A percentile compares a stretch with the other conserved stretches of the same genome.
Evolutionary conservation across 2,329 filamentous ascomycete species (phyloP).

Genomic region (Colletotrichum musicola): DNA sequence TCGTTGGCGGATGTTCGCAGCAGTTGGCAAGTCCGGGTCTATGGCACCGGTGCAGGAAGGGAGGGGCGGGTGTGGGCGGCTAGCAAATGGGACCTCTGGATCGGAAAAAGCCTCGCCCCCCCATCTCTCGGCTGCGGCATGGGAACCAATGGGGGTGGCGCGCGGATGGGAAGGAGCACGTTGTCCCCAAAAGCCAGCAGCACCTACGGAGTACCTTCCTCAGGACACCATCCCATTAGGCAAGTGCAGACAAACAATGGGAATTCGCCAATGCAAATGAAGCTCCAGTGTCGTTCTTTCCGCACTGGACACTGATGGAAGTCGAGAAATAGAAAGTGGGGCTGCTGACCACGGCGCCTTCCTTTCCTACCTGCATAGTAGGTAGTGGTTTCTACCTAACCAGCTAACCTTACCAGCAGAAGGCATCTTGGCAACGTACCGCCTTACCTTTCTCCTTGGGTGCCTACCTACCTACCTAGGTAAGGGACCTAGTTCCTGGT

Average conservation of each 20-base stretch:
- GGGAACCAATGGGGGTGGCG: constrained; percentile 26
- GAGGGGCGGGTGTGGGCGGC: constrained; percentile 23
- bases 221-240: neutral
- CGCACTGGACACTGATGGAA: neutral
- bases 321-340: neutral
- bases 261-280: too few relatives aligned
- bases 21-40: constrained; percentile 36
- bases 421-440: too few relatives aligned
- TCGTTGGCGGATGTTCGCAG: constrained; percentile 38
- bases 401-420: too few relatives aligned
- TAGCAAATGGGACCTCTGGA: constrained; percentile 29
- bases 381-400: too few relatives aligned
- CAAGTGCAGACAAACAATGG: neutral
- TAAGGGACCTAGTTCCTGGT: too few relatives aligned
- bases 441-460: too few relatives aligned
- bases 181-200: neutral
- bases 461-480: too few relatives aligned
- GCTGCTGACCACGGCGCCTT: neutral
- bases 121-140: neutral
- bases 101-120: constrained; percentile 24
- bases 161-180: constrained; percentile 2
- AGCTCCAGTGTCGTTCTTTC: too few relatives aligned
- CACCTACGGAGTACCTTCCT: neutral
- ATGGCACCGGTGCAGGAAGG: constrained; percentile 36
- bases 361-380: too few relatives aligned